Evolutionary conservation across 2,329 filamentous ascomycete species (phyloP), one percentile per base, ranked within the genome.

Genomic region (Fusarium metavorans): DNA sequence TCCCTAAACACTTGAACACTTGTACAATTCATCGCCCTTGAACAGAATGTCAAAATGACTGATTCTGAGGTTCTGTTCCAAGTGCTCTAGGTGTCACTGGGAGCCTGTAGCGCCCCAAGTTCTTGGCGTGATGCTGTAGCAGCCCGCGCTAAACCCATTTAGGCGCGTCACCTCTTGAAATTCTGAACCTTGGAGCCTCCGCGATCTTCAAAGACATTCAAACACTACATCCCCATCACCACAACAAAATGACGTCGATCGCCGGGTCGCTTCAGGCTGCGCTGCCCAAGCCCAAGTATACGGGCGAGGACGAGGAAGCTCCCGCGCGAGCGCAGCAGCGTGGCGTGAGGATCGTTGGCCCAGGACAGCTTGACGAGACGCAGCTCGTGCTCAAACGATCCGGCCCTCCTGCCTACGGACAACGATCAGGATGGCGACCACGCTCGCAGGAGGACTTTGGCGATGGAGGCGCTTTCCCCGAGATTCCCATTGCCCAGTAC

Each of bases 401-500:
- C 67, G 95, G 95, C 20, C 95, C 95, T 68, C 97, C 97, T 11
- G 88, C 95, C 1, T 99, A 98, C 78, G 94, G 94, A 59, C 92
- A 95, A 82, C 93, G 97, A 80, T 85, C 91, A 82, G 94, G 94
- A 89, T 99, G 97, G 97, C 91, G 97, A 75, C 97, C 97, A 35
- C 92, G 96, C 79, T 89, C 89, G 45, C 91, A 93, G 73, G 95
- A 98, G 81, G 97, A 99, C 83, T 99, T 95, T 85, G 95, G 94
- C 78, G 95, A 98, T 87, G 97, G 97, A 74, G 97, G 97, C 78
- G 95, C 96, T 62, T 99, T 98, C 81, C 97, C 97, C 41, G 96
- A 98, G 84, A 92, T 98, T 32, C 92, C 94, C 16, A 92, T 98
- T 62, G 97, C 96, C 50, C 97, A 99, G 81, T 99, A 98, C 81